phyloP scores from a whole-genome alignment of 768 basidiomycete species.

The Hortiboletus campestris region DNA sequence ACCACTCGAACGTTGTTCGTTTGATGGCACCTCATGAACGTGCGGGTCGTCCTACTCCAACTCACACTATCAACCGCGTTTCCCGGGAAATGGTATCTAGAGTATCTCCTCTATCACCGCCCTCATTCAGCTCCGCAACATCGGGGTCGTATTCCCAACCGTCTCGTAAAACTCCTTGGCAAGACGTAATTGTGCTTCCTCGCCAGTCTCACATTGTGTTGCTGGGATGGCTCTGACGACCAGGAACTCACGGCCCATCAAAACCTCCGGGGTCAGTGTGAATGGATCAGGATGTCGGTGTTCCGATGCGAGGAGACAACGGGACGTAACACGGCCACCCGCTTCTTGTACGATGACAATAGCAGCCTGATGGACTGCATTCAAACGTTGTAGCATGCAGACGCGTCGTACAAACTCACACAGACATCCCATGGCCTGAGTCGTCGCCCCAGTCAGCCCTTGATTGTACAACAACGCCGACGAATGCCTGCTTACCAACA shows the following conservation, averaged over 20 bases:
- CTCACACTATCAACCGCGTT: neutral
- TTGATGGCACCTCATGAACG: conserved; percentile 1
- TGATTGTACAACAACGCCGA: neutral
- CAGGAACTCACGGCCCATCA: conserved; percentile 78
- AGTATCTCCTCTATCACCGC: neutral
- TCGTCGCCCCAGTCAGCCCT: neutral
- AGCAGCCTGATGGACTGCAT: conserved; percentile 52
- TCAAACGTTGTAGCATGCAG: neutral
- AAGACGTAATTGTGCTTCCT: conserved; percentile 72
- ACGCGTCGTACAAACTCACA: conserved; percentile 33
- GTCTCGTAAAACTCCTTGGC: conserved; percentile 81
- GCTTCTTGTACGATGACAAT: conserved; percentile 89
- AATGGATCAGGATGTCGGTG: conserved; percentile 39
- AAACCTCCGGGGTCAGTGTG: conserved; percentile 62
- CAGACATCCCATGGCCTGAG: conserved; percentile 83
- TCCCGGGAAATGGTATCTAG: conserved; percentile 1
- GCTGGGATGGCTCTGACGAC: conserved; percentile 67
- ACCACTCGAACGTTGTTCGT: neutral
- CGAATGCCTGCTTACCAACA: conserved; percentile 44
- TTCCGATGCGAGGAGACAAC: conserved; percentile 43
- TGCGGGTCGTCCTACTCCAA: neutral
- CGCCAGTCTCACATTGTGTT: conserved; percentile 55
- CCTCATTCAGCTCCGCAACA: conserved; percentile 26
- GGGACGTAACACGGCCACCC: conserved; percentile 72
- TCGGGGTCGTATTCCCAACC: conserved; percentile 62